Base-by-base conservation (phyloP, 2,329 filamentous ascomycete species). In the Arthrobotrys megalospora region DNA sequence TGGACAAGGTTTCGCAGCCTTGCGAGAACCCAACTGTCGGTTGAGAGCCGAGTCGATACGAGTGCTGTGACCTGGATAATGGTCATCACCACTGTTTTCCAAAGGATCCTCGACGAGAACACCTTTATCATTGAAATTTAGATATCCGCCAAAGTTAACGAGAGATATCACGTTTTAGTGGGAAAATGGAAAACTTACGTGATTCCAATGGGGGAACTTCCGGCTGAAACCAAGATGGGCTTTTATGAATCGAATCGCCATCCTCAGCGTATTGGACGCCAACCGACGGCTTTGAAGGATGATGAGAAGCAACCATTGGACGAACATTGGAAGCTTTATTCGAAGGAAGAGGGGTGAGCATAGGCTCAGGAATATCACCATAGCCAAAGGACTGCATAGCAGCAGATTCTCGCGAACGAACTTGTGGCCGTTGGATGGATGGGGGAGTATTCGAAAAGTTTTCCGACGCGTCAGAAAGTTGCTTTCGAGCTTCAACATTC, bases 41-140 rank as follows among this genome's bases (percentile, higher is more conserved):
- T 52, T 66, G 14, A 66, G 24, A 19, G 32, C 24, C 45, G 24
- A 14, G 41, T 38, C 53, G 45, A 52, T 53, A 50, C 45, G 53
- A n/a, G 16, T n/a, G 21, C 14, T 16, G 3, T 14, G 28, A 14
- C 64, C 64, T 12, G 64, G 64, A 34, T 68, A 68, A 14, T 48
- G 48, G 24, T 38, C 19, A 14, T 58, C 64, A 45, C 50, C 48
- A 34, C 64, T 68, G 16, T 58, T 19, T 12, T 52, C 24, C 6
- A 68, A 28, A 6, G 41, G 14, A 32, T 68, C 50, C 2, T 68
- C 64, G 21, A 47, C 21, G 6, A 36, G 21, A 19, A 45, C 43
- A 48, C 12, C 38, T 14, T 36, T 36, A 43, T n/a, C 45, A 58
- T 10, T 34, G 16, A 41, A 36, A 11, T 53, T 36, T 36, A 28